A percentile compares a stretch with the other conserved stretches of the same genome.
phyloP scores from a whole-genome alignment of 1,284 basidiomycete species.

The Ganoderma leucocontextum region DNA sequence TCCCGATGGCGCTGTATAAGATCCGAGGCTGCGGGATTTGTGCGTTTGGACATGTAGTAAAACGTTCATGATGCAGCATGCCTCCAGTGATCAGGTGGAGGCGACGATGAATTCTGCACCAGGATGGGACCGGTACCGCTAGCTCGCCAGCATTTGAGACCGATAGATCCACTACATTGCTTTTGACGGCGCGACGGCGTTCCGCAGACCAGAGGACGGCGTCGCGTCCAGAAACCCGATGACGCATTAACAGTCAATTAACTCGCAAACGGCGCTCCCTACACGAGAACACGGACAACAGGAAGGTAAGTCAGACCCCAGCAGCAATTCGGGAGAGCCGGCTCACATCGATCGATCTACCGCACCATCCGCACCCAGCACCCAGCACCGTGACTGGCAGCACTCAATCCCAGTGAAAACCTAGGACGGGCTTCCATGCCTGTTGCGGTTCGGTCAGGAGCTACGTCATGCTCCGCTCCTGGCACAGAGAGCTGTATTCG shows the following conservation, averaged over 20 bases:
- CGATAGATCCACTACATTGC: not conserved
- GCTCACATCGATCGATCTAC: constrained; percentile 11
- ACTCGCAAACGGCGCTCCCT: not conserved
- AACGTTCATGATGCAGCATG: constrained; percentile 8
- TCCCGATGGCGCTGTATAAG: not conserved
- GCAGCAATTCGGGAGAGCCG: not conserved
- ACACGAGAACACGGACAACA: not conserved
- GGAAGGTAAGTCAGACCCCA: not conserved
- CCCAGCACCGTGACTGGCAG: not conserved
- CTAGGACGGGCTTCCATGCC: no score
- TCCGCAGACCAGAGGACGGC: not conserved
- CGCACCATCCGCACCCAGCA: not conserved
- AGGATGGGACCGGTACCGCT: not conserved
- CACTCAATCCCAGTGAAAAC: no score
- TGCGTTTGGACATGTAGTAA: constrained; percentile 5
- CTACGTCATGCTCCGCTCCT: no score
- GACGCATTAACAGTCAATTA: not conserved
- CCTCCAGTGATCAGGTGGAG: not conserved
- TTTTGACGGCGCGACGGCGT: not conserved
- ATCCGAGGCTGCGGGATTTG: constrained; percentile 10
- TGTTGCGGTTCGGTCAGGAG: no score
- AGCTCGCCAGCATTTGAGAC: not conserved
- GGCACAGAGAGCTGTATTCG: no score
- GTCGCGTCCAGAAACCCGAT: not conserved
- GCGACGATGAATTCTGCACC: not conserved